A percentile compares a stretch with the other conserved stretches of the same genome.
These are phyloP conservation scores for Pinus taeda DNA, from an alignment of 75 land plant species.

Conservation along the genomic window DNA sequence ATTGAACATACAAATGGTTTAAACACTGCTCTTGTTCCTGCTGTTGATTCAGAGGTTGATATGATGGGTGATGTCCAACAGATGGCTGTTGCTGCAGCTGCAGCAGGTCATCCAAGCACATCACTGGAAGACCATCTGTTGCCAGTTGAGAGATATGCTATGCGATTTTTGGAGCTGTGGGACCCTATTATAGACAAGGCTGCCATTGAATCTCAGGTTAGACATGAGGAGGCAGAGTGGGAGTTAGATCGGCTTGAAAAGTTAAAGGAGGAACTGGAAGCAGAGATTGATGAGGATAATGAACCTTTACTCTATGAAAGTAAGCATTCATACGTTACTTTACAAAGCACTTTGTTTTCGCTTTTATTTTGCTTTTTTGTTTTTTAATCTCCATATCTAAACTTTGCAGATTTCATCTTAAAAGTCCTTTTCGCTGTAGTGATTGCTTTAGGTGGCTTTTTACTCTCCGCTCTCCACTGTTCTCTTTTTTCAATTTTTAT, in stretches of 20 bases:
- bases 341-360: too few relatives aligned
- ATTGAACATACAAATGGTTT: slow-evolving; percentile 16
- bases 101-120: slow-evolving; percentile 77
- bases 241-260: slow-evolving; percentile 93
- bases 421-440: too few relatives aligned
- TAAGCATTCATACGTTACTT: slow-evolving; percentile 32
- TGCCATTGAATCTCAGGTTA: slow-evolving; percentile 58
- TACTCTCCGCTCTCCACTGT: too few relatives aligned
- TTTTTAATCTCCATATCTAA: too few relatives aligned
- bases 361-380: too few relatives aligned
- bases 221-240: slow-evolving; percentile 92
- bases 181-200: slow-evolving; percentile 85
- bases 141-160: slow-evolving; percentile 96
- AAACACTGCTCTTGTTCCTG: slow-evolving; percentile 34
- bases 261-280: slow-evolving; percentile 95
- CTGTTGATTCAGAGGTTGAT: slow-evolving; percentile 72
- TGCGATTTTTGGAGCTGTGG: slow-evolving; percentile 91
- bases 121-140: slow-evolving; percentile 87
- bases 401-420: too few relatives aligned
- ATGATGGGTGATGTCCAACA: slow-evolving; percentile 97
- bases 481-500: too few relatives aligned
- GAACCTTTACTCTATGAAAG: slow-evolving; percentile 97
- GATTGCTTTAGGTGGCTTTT: too few relatives aligned
- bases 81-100: slow-evolving; percentile 97
- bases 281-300: slow-evolving; percentile 98